Evolutionary conservation across 495 filamentous ascomycete species (phyloP).

Genomic region (Tuber aestivum): DNA sequence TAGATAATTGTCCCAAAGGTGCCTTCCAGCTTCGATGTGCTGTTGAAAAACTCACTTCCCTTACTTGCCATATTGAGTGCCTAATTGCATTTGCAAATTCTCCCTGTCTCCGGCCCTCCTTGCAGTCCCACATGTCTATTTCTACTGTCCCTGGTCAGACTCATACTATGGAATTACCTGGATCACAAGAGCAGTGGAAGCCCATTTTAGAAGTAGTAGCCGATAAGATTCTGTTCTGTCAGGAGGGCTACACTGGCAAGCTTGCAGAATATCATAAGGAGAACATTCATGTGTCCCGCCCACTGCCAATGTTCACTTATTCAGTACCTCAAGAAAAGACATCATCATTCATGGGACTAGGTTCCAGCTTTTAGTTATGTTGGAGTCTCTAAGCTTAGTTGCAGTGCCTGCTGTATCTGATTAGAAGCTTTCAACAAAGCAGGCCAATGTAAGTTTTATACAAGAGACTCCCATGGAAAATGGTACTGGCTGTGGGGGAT

Average conservation of each 20-base stretch:
- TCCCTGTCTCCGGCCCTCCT: not conserved
- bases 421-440: conserved; percentile 3
- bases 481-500: conserved; percentile 6
- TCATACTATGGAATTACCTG: not conserved
- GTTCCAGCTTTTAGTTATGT: conserved; percentile 9
- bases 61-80: not conserved
- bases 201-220: not conserved
- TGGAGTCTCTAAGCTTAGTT: conserved; percentile 10
- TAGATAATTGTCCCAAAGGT: not conserved
- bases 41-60: conserved; percentile 7
- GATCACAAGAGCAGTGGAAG: not conserved
- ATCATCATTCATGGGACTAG: not conserved
- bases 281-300: not conserved
- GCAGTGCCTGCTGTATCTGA: not conserved
- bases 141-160: not conserved
- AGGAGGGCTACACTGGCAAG: not conserved
- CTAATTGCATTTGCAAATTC: conserved; percentile 8
- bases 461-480: conserved; percentile 4
- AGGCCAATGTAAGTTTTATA: conserved; percentile 6
- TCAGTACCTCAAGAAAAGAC: not conserved
- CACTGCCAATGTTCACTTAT: conserved; percentile 12
- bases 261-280: not conserved
- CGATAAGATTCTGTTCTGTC: not conserved
- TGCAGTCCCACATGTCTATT: not conserved
- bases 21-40: conserved; percentile 8